phyloP scores from a whole-genome alignment of 2,329 filamentous ascomycete genomes.

The Rutstroemia sp. region DNA sequence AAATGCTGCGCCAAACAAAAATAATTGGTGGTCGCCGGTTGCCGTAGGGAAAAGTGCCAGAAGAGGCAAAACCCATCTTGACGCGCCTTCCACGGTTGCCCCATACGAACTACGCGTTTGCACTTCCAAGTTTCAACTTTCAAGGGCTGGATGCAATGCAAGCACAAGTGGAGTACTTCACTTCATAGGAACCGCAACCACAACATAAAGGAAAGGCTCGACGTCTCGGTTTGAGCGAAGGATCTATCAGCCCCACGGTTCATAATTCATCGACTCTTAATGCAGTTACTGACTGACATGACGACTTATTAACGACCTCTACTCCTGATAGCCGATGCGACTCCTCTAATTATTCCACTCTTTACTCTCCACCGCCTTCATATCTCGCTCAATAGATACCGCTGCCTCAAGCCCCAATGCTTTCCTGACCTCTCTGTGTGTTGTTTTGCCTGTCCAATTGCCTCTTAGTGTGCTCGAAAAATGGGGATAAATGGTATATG shows the following conservation, averaged over 20 bases:
- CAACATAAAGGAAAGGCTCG: too few species aligned
- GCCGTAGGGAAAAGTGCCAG: constrained; percentile 5
- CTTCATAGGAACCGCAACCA: too few species aligned
- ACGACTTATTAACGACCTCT: too few species aligned
- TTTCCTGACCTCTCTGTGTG: constrained; percentile 14
- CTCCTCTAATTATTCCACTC: neutral
- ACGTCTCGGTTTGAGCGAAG: too few species aligned
- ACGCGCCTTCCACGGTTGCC: constrained; percentile 5
- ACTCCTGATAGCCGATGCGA: too few species aligned
- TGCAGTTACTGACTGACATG: too few species aligned
- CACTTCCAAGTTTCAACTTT: neutral
- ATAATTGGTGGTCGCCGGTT: constrained; percentile 10
- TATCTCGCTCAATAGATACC: neutral
- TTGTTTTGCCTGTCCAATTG: constrained; percentile 16
- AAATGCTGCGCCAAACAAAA: neutral
- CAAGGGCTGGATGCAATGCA: neutral
- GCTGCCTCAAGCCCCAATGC: neutral
- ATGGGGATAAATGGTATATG: constrained; percentile 19
- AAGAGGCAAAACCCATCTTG: neutral
- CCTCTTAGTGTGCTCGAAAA: constrained; percentile 12
- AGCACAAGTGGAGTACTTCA: too few species aligned
- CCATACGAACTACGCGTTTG: constrained; percentile 2
- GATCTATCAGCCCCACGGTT: too few species aligned
- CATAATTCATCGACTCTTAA: too few species aligned
- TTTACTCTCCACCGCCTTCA: neutral